Evolutionary conservation across 1,284 basidiomycete genomes (phyloP), one percentile per base, ranked within the genome.

Genomic region (Sutorius eximius): DNA sequence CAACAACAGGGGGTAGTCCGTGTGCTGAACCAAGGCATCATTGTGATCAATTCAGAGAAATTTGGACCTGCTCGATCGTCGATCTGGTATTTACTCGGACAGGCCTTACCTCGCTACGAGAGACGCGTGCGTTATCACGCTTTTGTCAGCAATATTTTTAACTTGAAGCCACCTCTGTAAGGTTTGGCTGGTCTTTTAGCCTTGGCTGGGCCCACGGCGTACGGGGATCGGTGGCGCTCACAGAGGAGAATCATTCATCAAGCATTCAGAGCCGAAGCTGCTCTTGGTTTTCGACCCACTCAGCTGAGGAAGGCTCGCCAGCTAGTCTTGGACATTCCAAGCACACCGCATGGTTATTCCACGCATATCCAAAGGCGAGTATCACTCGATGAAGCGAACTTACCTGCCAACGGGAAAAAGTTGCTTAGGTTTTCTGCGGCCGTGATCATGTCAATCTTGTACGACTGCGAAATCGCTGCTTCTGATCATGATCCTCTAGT

Each of bases 171-270:
- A 10, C 15, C 8, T 13, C 16, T 71, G 16, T 22, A 27, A 70
- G 66, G 13, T 68, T 48, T 48, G 66, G 66, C 29, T 63, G 55
- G 48, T 51, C 51, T 22, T 70, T 69, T 47, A 63, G 53, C 36
- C 53, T 37, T 37, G 36, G 36, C 10, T 37, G 16, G 16, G 36
- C 36, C 36, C 36, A 10, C n/a, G n/a, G n/a, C n/a, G n/a, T 37
- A 37, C n/a, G 36, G 36, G 16, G 36, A 37, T n/a, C 36, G 10
- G 7, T 68, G 69, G 66, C 67, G 69, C 16, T 51, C 43, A 5
- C 55, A 65, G 24, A 60, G 64, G 48, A 56, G 55, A 37, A 40
- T 70, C 0, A 67, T 68, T 40, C 67, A 71, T 38, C 67, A 71
- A 30, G 40, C 59, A 8, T 71, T 71, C 34, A 55, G 59, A 40